phyloP scores from a whole-genome alignment of 352 stramenopile species.

The Pythium vanterpoolii region DNA sequence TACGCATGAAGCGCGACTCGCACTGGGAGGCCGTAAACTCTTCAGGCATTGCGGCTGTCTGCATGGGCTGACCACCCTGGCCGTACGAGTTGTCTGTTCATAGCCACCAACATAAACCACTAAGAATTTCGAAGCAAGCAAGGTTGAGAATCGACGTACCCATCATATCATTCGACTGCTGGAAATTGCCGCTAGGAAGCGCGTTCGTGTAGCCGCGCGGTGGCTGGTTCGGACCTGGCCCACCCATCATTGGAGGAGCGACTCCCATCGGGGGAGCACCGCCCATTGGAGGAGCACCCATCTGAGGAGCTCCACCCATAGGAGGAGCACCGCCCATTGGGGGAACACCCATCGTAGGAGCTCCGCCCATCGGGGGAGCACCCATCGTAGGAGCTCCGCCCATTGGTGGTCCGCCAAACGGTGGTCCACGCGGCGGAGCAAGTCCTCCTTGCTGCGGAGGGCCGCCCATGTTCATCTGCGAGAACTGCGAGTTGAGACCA shows the following conservation, averaged over 20 bases:
- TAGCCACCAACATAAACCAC: neutral
- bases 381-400: slow-evolving; percentile 24
- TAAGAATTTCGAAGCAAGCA: neutral
- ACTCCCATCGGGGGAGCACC: slow-evolving; percentile 22
- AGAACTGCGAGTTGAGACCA: slow-evolving; percentile 56
- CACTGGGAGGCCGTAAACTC: slow-evolving; percentile 74
- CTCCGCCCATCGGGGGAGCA: slow-evolving; percentile 18
- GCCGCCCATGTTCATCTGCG: slow-evolving; percentile 64
- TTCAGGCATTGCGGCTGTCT: slow-evolving; percentile 49
- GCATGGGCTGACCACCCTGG: slow-evolving; percentile 45
- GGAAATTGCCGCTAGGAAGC: slow-evolving; percentile 76
- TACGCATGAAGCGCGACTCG: slow-evolving; percentile 80
- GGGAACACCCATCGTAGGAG: slow-evolving; percentile 13
- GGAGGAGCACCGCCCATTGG: slow-evolving; percentile 16
- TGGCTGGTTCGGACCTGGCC: slow-evolving; percentile 17
- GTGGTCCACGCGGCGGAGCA: slow-evolving; percentile 15
- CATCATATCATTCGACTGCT: slow-evolving; percentile 76
- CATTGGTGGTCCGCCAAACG: slow-evolving; percentile 25
- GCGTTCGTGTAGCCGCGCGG: slow-evolving; percentile 20
- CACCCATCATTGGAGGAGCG: slow-evolving; percentile 22
- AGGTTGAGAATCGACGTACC: slow-evolving; percentile 31
- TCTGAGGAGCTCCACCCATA: slow-evolving; percentile 30
- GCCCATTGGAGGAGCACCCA: slow-evolving; percentile 22
- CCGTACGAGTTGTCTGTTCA: slow-evolving; percentile 48
- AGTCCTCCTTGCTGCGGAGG: slow-evolving; percentile 18